Percentiles rank a stretch among this genome's conserved stretches.
phyloP scores from a whole-genome alignment of 1,284 basidiomycete species.

The Meira nashicola region DNA sequence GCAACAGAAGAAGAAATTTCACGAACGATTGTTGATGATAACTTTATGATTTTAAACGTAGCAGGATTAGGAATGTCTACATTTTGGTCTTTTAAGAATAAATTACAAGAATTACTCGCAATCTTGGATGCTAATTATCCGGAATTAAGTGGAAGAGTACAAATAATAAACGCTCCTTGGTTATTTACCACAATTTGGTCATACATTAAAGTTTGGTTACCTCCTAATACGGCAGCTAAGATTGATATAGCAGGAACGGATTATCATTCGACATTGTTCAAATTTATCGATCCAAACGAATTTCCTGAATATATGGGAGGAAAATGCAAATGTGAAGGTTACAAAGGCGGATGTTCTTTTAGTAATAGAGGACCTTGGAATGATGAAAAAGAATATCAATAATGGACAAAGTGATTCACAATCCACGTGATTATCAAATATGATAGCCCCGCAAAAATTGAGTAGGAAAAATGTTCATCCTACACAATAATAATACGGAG shows the following conservation, averaged over 20 bases:
- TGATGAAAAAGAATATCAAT: background rate
- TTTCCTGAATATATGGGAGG: conserved; percentile 45
- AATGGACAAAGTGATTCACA: too few relatives aligned
- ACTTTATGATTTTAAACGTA: conserved; percentile 49
- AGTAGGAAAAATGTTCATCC: too few relatives aligned
- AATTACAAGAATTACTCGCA: conserved; percentile 40
- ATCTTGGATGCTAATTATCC: conserved; percentile 50
- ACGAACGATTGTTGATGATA: conserved; percentile 39
- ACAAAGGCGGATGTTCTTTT: conserved; percentile 18
- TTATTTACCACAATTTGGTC: conserved; percentile 47
- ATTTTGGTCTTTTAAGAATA: conserved; percentile 38
- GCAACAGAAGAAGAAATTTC: background rate
- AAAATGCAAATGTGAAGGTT: conserved; percentile 34
- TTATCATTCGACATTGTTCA: conserved; percentile 27
- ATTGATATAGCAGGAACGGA: conserved; percentile 44
- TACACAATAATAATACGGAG: too few relatives aligned
- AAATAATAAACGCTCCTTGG: conserved; percentile 49
- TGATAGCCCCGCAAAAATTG: too few relatives aligned
- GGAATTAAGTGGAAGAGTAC: conserved; percentile 44
- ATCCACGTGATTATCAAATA: too few relatives aligned
- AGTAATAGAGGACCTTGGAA: conserved; percentile 43
- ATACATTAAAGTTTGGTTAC: conserved; percentile 49
- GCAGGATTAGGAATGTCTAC: conserved; percentile 41
- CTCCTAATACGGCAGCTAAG: conserved; percentile 42
- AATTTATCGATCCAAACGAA: conserved; percentile 31